These are phyloP conservation scores for Podospora didyma DNA, from an alignment of 495 filamentous ascomycete genomes.

Conservation along the genomic window DNA sequence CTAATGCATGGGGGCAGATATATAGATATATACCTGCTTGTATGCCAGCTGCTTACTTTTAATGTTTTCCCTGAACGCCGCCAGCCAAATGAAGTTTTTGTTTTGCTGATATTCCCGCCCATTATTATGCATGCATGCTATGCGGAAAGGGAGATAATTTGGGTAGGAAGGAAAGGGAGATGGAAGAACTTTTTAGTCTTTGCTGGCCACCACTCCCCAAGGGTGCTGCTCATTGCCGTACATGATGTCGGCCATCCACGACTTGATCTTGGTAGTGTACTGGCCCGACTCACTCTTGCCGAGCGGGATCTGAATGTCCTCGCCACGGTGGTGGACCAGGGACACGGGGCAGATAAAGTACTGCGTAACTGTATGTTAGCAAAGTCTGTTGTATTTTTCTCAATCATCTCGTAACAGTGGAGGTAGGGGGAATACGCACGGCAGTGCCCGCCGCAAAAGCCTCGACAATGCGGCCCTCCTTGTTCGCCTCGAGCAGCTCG, in stretches of 20 bases:
- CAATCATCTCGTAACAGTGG: neutral
- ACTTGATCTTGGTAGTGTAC: slow-evolving; percentile 69
- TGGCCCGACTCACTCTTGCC: slow-evolving; percentile 53
- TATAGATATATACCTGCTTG: too few species aligned
- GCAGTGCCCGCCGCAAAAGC: slow-evolving; percentile 86
- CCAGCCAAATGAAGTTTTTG: too few species aligned
- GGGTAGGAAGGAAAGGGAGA: neutral
- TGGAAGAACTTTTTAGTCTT: slow-evolving; percentile 29
- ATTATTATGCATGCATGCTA: too few species aligned
- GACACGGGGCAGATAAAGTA: slow-evolving; percentile 78
- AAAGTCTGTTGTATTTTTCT: neutral
- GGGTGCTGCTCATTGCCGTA: slow-evolving; percentile 75
- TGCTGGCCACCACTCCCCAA: slow-evolving; percentile 73
- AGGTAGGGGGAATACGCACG: slow-evolving; percentile 41
- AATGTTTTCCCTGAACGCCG: too few species aligned
- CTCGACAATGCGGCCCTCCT: slow-evolving; percentile 76
- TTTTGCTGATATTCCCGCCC: too few species aligned
- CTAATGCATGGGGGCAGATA: too few species aligned
- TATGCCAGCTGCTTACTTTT: too few species aligned
- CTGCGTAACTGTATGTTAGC: slow-evolving; percentile 30
- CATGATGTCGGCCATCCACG: slow-evolving; percentile 80
- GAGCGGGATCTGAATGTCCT: slow-evolving; percentile 64
- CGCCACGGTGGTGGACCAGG: slow-evolving; percentile 66
- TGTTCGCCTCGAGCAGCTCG: slow-evolving; percentile 67
- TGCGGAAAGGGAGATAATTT: neutral